These are phyloP conservation scores for Pyrenochaeta sp. DNA, from an alignment of 2,329 filamentous ascomycete species.

Conservation along the genomic window DNA sequence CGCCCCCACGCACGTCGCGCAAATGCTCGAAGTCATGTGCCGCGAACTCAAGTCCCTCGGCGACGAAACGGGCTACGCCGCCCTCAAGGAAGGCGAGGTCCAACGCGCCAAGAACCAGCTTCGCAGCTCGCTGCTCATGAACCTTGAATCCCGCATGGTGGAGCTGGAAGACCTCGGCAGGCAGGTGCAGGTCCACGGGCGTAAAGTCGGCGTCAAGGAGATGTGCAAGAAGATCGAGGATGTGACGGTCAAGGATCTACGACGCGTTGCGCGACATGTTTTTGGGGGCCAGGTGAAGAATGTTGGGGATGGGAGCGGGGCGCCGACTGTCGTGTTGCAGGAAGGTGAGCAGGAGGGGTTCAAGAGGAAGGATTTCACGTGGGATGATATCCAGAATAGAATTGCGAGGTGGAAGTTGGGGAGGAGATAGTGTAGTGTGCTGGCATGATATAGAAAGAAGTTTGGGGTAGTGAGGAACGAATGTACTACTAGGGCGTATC, in stretches of 20 bases:
- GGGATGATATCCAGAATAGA: constrained; percentile 89
- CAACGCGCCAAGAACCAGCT: constrained; percentile 97
- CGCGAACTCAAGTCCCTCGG: constrained; percentile 83
- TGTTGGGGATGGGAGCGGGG: constrained; percentile 78
- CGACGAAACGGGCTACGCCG: constrained; percentile 75
- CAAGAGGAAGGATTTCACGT: constrained; percentile 73
- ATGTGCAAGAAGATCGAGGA: constrained; percentile 90
- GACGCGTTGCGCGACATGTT: constrained; percentile 80
- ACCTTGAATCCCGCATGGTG: constrained; percentile 95
- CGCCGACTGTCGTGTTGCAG: constrained; percentile 93
- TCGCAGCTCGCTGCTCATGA: constrained; percentile 90
- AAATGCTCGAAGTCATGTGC: constrained; percentile 96
- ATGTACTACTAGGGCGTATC: neutral
- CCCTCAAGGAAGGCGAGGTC: constrained; percentile 80
- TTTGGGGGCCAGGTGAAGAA: constrained; percentile 82
- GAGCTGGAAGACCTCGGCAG: constrained; percentile 94
- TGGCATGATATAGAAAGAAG: neutral
- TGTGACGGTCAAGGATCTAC: constrained; percentile 80
- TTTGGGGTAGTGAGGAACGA: too few relatives aligned
- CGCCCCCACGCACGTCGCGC: constrained; percentile 75
- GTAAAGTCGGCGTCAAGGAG: constrained; percentile 88
- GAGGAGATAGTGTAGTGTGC: constrained; percentile 53
- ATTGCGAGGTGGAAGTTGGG: constrained; percentile 87
- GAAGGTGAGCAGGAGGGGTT: constrained; percentile 81
- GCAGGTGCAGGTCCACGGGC: constrained; percentile 95